A percentile compares a stretch with the other conserved stretches of the same genome.
Conservation (phyloP, 208 protist species). For the Borovskyia barvae region DNA sequence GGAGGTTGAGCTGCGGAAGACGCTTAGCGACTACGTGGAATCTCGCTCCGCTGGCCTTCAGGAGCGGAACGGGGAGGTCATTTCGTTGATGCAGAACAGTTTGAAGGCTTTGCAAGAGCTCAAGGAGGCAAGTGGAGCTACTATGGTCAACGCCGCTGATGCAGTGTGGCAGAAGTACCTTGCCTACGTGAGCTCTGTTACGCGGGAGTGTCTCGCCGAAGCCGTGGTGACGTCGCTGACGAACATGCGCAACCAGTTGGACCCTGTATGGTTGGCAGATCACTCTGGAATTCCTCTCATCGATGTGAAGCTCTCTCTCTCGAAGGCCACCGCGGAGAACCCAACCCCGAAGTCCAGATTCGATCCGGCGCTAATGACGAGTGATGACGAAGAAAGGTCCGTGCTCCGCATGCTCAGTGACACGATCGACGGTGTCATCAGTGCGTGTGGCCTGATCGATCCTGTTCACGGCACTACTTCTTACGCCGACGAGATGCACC, state of each 20-base stretch:
- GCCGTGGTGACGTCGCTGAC: slow-evolving; percentile 76
- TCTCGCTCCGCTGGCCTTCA: slow-evolving; percentile 44
- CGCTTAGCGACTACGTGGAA: slow-evolving; percentile 75
- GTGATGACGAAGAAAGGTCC: slow-evolving; percentile 32
- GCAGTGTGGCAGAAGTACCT: slow-evolving; percentile 90
- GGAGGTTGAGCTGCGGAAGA: slow-evolving; percentile 86
- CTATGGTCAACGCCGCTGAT: slow-evolving; percentile 30
- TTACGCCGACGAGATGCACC: slow-evolving; percentile 61
- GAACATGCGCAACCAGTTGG: slow-evolving; percentile 85
- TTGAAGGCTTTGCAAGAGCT: slow-evolving; percentile 84
- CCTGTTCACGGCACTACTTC: slow-evolving; percentile 37
- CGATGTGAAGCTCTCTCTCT: slow-evolving; percentile 89
- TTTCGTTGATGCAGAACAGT: slow-evolving; percentile 68
- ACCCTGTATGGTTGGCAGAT: slow-evolving; percentile 84
- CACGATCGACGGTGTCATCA: slow-evolving; percentile 69
- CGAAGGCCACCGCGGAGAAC: slow-evolving; percentile 50
- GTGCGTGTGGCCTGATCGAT: slow-evolving; percentile 52
- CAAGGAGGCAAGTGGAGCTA: slow-evolving; percentile 46
- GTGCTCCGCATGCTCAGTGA: slow-evolving; percentile 56
- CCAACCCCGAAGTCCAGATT: slow-evolving; percentile 62
- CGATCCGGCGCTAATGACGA: slow-evolving; percentile 56
- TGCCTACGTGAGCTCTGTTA: slow-evolving; percentile 85
- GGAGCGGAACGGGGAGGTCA: slow-evolving; percentile 76
- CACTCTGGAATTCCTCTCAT: slow-evolving; percentile 90
- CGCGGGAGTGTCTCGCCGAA: slow-evolving; percentile 66